Percentiles rank a stretch among this genome's conserved stretches.
Evolutionary conservation across 1,284 basidiomycete genomes (phyloP).

Genomic region (Gymnopus androsaceus): DNA sequence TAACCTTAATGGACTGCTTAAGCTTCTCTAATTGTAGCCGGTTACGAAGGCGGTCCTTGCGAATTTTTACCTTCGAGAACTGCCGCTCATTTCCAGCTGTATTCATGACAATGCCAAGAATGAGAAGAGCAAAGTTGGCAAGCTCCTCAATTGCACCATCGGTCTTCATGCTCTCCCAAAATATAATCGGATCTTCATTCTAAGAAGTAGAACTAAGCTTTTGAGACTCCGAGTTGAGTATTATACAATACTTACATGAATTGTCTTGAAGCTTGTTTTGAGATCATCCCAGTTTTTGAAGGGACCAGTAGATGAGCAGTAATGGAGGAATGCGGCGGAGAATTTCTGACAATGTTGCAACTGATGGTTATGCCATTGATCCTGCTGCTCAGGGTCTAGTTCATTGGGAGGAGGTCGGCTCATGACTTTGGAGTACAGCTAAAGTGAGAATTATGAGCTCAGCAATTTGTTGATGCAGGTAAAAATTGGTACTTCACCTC

Average conservation of each 20-base stretch:
- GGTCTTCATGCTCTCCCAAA: constrained; percentile 23
- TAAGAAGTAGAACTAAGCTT: constrained; percentile 2
- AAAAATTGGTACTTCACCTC: background rate
- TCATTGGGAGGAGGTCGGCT: background rate
- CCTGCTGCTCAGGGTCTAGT: background rate
- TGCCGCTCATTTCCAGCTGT: constrained; percentile 22
- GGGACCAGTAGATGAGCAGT: constrained; percentile 1
- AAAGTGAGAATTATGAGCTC: background rate
- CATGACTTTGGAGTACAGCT: background rate
- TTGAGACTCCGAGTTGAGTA: background rate
- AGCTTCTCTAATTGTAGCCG: background rate
- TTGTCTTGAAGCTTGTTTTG: background rate
- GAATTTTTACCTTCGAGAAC: constrained; percentile 25
- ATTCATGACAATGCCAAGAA: constrained; percentile 24
- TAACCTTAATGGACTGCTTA: background rate
- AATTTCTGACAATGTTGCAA: too few relatives aligned
- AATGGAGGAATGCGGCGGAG: constrained; percentile 10
- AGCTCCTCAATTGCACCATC: constrained; percentile 18
- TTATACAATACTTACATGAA: constrained; percentile 9
- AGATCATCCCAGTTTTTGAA: constrained; percentile 6
- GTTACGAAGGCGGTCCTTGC: constrained; percentile 22
- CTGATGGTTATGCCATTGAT: too few relatives aligned
- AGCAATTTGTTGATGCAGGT: background rate
- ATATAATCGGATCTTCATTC: constrained; percentile 24
- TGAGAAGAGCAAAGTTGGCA: constrained; percentile 22